Evolutionary conservation across 208 protist genomes (phyloP).

Genomic region (Spongospora subterranea): DNA sequence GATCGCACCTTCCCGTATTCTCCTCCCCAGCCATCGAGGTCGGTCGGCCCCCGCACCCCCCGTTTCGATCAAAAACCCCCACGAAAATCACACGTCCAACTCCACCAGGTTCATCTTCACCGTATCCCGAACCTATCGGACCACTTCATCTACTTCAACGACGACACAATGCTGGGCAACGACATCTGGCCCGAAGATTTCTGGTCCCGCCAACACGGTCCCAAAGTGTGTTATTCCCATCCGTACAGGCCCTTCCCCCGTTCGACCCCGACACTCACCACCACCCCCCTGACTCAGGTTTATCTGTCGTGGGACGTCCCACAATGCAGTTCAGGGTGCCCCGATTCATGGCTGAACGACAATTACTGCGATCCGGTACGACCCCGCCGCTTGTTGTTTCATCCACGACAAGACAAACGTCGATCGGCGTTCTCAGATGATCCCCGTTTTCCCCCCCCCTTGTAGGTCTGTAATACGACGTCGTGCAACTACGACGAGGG

Average conservation of each 20-base stretch:
- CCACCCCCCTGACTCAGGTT: slow-evolving; percentile 69
- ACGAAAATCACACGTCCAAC: neutral
- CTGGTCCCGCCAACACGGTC: slow-evolving; percentile 72
- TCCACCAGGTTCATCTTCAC: slow-evolving; percentile 76
- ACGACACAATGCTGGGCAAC: slow-evolving; percentile 84
- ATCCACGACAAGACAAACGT: no score
- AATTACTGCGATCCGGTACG: slow-evolving; percentile 60
- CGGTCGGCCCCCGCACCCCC: no score
- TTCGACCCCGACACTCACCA: no score
- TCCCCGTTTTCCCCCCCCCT: no score
- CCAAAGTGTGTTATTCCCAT: slow-evolving; percentile 66
- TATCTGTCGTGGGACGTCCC: slow-evolving; percentile 85
- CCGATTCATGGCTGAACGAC: slow-evolving; percentile 74
- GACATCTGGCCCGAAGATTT: slow-evolving; percentile 81
- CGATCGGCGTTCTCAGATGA: no score
- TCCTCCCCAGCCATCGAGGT: slow-evolving; percentile 83
- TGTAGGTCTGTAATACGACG: slow-evolving; percentile 57
- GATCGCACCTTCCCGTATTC: slow-evolving; percentile 83
- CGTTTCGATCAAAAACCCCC: no score
- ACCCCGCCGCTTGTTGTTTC: neutral
- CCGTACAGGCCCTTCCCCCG: neutral
- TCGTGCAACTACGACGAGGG: slow-evolving; percentile 62
- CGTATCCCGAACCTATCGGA: slow-evolving; percentile 82
- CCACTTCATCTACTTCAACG: slow-evolving; percentile 86
- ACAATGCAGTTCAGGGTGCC: slow-evolving; percentile 80